These are phyloP conservation scores for Cladobotryum mycophilum DNA, from an alignment of 2,329 filamentous ascomycete genomes.

Conservation along the genomic window DNA sequence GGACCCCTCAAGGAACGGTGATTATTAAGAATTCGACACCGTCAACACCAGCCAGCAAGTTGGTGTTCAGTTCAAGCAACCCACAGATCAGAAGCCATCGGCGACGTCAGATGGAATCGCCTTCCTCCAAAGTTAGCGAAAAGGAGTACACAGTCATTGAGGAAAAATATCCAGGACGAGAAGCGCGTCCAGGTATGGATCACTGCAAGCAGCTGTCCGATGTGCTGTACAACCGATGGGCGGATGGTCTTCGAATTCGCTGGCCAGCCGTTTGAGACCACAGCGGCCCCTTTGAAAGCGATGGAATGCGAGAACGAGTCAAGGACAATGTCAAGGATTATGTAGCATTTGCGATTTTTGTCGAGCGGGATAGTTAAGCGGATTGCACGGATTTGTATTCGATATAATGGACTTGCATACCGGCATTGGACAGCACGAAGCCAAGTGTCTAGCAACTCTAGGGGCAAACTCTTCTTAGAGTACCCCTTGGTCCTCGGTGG, in stretches of 20 bases:
- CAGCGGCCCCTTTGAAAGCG: not conserved
- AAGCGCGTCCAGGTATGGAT: slow-evolving; percentile 69
- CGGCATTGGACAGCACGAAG: slow-evolving; percentile 12
- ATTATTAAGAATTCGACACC: slow-evolving; percentile 48
- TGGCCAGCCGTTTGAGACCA: slow-evolving; percentile 45
- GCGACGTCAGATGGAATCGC: slow-evolving; percentile 50
- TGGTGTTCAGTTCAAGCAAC: slow-evolving; percentile 75
- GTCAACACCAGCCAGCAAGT: slow-evolving; percentile 48
- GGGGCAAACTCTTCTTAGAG: no score
- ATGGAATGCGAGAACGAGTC: no score
- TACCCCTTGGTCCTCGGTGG: not conserved
- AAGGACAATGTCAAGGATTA: not conserved
- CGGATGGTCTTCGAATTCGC: slow-evolving; percentile 68
- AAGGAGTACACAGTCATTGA: slow-evolving; percentile 44
- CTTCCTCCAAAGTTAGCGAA: slow-evolving; percentile 38
- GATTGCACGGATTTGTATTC: slow-evolving; percentile 16
- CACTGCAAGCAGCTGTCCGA: slow-evolving; percentile 85
- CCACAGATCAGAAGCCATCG: slow-evolving; percentile 77
- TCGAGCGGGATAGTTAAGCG: slow-evolving; percentile 10
- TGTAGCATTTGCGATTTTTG: not conserved
- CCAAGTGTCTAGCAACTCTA: not conserved
- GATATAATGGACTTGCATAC: slow-evolving; percentile 18
- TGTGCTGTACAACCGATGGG: slow-evolving; percentile 86
- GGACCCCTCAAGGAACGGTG: slow-evolving; percentile 49
- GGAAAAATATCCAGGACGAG: slow-evolving; percentile 49